Base-by-base conservation (phyloP, 495 filamentous ascomycete species). In the Rhypophila decipiens region DNA sequence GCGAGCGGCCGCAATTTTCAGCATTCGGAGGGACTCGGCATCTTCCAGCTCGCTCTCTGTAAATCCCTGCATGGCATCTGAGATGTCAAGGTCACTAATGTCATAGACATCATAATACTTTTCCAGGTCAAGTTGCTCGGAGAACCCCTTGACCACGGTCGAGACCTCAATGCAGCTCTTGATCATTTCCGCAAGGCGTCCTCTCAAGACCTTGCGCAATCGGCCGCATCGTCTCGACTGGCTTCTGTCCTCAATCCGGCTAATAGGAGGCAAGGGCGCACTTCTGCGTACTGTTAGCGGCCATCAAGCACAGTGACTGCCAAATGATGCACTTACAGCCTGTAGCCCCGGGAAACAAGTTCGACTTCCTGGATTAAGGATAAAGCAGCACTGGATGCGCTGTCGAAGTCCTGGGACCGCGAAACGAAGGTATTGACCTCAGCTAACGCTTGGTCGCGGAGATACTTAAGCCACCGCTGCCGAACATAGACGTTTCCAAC, bases 331-430 rank as follows among this genome's bases (percentile, higher is more conserved):
- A 62, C 82, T 71, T 68, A 91, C 88, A 98, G 79, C 63, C 87
- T 78, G 63, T 97, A 98, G 41, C 93, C 93, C 55, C 91, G 79
- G 33, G 91, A 91, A 11, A 97, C 91, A 41, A 97, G 74, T 66
- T 97, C 93, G 17, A 97, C 91, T 64, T 98, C 93, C 68, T 97
- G 91, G 49, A 98, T 86, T 42, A 96, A 78, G 24, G 84, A 84
- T 24, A 98, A 72, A 2, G 89, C 85, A 21, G 88, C 82, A 43
- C 84, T 84, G 27, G 79, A 84, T 24, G 86, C 83, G 24, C 83
- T 79, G 64, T 97, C 90, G 51, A 94, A 89, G 19, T 85, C 82
- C 53, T 93, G 90, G 33, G 88, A 80, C 52, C 79, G 82, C 21
- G 79, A 71, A 46, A 94, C 82, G 49, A 97, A 85, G 0, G 65